phyloP scores from a whole-genome alignment of 129 eudicot genomes.

The Lactuca sativa region DNA sequence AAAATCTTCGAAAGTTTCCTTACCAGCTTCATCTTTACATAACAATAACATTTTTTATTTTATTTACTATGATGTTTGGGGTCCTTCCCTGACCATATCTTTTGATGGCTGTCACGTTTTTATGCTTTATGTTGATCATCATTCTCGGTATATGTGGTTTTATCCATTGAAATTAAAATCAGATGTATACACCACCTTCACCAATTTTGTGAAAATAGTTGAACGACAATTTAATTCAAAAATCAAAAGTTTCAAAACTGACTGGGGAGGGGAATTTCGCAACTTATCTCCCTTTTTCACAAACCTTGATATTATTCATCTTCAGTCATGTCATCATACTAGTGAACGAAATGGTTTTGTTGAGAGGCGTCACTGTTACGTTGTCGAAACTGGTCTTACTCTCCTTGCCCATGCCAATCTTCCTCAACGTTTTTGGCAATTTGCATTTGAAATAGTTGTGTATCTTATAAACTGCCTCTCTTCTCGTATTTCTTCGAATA shows the following conservation, averaged over 20 bases:
- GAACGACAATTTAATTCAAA: not conserved
- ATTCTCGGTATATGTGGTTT: not conserved
- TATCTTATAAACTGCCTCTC: too few relatives aligned
- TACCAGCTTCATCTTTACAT: not conserved
- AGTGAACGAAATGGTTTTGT: too few relatives aligned
- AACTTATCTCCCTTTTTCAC: too few relatives aligned
- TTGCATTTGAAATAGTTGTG: too few relatives aligned
- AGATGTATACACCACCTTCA: not conserved
- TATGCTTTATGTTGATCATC: conserved; percentile 4
- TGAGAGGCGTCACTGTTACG: too few relatives aligned
- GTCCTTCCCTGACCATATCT: not conserved
- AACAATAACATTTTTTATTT: not conserved
- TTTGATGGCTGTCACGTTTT: not conserved
- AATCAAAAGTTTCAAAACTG: not conserved
- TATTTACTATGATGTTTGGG: not conserved
- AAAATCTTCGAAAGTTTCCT: not conserved
- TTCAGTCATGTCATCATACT: too few relatives aligned
- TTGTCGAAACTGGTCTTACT: too few relatives aligned
- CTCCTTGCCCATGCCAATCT: too few relatives aligned
- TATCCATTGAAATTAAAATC: not conserved
- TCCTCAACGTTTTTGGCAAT: too few relatives aligned
- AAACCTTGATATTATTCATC: too few relatives aligned
- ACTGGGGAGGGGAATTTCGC: too few relatives aligned
- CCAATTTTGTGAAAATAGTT: not conserved
- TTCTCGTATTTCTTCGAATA: too few relatives aligned